phyloP scores from a whole-genome alignment of 2,329 filamentous ascomycete genomes.

The Parafenestella ontariensis region DNA sequence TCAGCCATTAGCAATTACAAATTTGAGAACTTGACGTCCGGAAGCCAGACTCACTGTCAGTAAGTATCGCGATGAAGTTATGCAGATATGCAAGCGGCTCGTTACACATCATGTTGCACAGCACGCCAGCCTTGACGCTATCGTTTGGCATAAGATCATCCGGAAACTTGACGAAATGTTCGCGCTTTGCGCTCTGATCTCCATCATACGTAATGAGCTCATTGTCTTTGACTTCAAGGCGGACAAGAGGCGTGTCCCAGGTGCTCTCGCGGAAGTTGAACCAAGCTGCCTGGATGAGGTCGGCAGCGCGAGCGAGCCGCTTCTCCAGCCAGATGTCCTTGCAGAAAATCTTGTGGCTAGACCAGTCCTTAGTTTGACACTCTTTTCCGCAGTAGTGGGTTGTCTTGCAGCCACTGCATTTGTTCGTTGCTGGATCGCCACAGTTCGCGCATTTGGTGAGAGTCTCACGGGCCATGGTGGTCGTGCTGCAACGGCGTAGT shows the following conservation, averaged over 20 bases:
- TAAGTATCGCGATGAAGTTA: neutral
- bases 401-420: neutral
- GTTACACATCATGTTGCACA: neutral
- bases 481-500: neutral
- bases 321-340: neutral
- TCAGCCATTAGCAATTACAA: neutral
- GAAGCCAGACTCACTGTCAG: neutral
- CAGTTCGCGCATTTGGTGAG: neutral
- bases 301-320: neutral
- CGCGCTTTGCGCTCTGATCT: neutral
- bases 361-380: neutral
- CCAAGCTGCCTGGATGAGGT: conserved; percentile 5
- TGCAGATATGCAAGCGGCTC: conserved; percentile 2
- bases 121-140: neutral
- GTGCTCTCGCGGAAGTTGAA: conserved; percentile 9
- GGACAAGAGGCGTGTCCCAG: conserved; percentile 1
- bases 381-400: neutral
- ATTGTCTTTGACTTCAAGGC: neutral
- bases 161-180: conserved; percentile 1
- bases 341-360: neutral
- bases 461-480: neutral
- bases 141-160: neutral
- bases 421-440: neutral
- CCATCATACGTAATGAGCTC: neutral
- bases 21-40: neutral